Conservation (phyloP, 495 filamentous ascomycete genomes). For the Glarea lozoyensis region DNA sequence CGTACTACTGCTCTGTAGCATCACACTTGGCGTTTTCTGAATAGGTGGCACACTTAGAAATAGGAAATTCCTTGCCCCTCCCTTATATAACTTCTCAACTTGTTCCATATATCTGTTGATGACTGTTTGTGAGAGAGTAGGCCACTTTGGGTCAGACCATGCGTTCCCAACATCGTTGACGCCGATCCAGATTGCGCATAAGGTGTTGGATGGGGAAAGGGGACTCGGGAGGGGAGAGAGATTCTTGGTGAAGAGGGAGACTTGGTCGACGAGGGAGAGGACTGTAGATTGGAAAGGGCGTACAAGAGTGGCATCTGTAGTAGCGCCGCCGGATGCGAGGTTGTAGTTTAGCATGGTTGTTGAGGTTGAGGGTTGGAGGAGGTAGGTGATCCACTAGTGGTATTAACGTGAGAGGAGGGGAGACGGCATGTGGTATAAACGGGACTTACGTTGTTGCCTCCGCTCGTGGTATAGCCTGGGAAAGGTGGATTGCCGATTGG, state of each 20-base stretch:
- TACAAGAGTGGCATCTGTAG: slow-evolving; percentile 53
- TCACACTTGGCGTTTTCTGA: slow-evolving; percentile 29
- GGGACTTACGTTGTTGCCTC: too few species aligned
- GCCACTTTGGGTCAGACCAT: too few species aligned
- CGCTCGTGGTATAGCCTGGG: slow-evolving; percentile 49
- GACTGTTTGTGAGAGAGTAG: slow-evolving; percentile 17
- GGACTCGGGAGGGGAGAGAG: too few species aligned
- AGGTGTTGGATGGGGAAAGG: too few species aligned
- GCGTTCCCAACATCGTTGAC: slow-evolving; percentile 72
- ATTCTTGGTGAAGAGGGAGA: slow-evolving; percentile 37
- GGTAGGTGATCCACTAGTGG: slow-evolving; percentile 67
- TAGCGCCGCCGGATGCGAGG: slow-evolving; percentile 61
- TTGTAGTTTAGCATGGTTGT: slow-evolving; percentile 50
- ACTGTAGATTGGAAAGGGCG: slow-evolving; percentile 40
- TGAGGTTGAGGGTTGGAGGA: slow-evolving; percentile 43
- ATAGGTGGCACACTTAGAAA: slow-evolving; percentile 44
- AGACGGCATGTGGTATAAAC: too few species aligned
- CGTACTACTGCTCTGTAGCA: background rate
- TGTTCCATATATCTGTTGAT: slow-evolving; percentile 29
- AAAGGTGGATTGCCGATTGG: slow-evolving; percentile 69
- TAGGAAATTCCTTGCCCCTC: slow-evolving; percentile 37
- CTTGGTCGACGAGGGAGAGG: slow-evolving; percentile 49
- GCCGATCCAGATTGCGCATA: slow-evolving; percentile 69
- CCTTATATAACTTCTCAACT: slow-evolving; percentile 28
- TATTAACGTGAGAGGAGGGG: too few species aligned